Evolutionary conservation across 345 rosid genomes (phyloP).

Genomic region (Lepidium aucheri): DNA sequence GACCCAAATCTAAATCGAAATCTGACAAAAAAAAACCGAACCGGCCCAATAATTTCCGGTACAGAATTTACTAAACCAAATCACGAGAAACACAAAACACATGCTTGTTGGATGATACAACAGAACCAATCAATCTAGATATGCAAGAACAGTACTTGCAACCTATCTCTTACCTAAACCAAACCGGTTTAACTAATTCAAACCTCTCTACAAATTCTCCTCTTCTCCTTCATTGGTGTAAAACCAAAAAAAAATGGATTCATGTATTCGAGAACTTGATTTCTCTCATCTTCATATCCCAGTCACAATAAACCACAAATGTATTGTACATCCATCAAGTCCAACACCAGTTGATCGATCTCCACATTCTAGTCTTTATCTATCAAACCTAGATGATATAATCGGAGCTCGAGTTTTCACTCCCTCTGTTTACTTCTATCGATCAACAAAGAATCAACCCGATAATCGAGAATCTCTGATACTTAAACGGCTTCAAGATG

Average conservation of each 20-base stretch:
- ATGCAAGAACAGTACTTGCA: constrained; percentile 15
- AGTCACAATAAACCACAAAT: constrained; percentile 24
- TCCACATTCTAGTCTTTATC: constrained; percentile 51
- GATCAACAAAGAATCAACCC: constrained; percentile 4
- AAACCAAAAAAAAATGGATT: constrained; percentile 39
- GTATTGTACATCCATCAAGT: constrained; percentile 46
- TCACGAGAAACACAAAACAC: background rate
- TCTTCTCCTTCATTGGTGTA: background rate
- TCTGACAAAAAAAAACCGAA: background rate
- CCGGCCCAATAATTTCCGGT: background rate
- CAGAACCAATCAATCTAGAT: background rate
- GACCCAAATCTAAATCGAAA: too few species aligned
- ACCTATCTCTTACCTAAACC: constrained; percentile 24
- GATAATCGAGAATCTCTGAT: constrained; percentile 10
- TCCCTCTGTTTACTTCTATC: constrained; percentile 75
- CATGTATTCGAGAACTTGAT: constrained; percentile 58
- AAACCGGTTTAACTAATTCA: constrained; percentile 8
- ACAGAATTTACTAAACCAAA: background rate
- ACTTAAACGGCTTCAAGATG: constrained; percentile 35
- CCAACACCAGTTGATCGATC: constrained; percentile 39
- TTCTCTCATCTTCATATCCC: constrained; percentile 44
- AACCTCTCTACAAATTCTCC: constrained; percentile 3
- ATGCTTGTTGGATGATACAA: constrained; percentile 14
- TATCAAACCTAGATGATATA: constrained; percentile 78
- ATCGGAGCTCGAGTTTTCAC: constrained; percentile 80